Evolutionary conservation across 2,329 filamentous ascomycete genomes (phyloP).

Genomic region (Huntiella bhutanensis): DNA sequence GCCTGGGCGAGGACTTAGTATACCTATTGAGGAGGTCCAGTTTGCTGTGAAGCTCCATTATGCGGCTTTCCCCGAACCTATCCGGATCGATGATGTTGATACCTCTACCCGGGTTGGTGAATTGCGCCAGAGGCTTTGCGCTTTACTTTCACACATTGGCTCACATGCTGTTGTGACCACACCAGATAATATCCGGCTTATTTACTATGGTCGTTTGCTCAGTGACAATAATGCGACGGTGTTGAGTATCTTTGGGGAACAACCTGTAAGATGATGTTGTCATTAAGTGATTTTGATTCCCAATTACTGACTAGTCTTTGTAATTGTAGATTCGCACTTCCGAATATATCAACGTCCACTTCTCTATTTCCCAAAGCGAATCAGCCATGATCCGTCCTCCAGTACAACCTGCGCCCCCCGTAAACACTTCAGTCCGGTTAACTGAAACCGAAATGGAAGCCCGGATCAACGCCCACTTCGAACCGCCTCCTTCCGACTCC

Average conservation of each 20-base stretch:
- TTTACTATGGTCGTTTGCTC: constrained; percentile 39
- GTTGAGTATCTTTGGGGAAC: constrained; percentile 35
- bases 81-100: constrained; percentile 30
- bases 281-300: constrained; percentile 5
- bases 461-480: constrained; percentile 9
- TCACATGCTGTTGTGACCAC: constrained; percentile 16
- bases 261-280: constrained; percentile 24
- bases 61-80: constrained; percentile 32
- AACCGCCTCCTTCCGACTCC: neutral
- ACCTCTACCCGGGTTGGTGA: constrained; percentile 34
- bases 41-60: constrained; percentile 41
- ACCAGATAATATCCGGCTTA: constrained; percentile 38
- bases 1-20: neutral
- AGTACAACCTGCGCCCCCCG: constrained; percentile 1
- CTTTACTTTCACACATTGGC: constrained; percentile 27
- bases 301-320: neutral
- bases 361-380: constrained; percentile 8
- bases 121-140: constrained; percentile 39
- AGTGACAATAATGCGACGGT: constrained; percentile 35
- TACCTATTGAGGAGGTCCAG: constrained; percentile 19
- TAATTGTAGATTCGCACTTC: constrained; percentile 7
- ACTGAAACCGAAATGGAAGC: constrained; percentile 11
- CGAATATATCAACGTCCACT: constrained; percentile 7
- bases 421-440: constrained; percentile 9
- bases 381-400: neutral